Conservation (phyloP, 768 basidiomycete species). For the Porphyrellus cyaneotinctus region DNA sequence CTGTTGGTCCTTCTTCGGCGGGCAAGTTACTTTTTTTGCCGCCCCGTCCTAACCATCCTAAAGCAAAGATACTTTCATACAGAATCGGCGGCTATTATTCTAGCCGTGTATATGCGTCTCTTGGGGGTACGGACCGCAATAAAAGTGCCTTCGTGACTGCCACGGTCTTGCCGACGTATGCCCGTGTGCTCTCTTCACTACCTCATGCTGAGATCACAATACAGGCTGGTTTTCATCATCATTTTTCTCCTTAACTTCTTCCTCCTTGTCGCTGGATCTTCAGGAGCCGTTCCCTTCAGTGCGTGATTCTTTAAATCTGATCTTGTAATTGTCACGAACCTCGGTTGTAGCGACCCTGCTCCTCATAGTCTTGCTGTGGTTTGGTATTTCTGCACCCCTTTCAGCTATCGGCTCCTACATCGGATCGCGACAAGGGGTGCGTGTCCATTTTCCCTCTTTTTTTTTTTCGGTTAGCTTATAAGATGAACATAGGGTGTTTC, state of each 20-base stretch:
- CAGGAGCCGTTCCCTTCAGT: conserved; percentile 96
- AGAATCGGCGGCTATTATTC: conserved; percentile 90
- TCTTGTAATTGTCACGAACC: background rate
- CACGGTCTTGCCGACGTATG: conserved; percentile 81
- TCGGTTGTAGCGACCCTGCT: conserved; percentile 66
- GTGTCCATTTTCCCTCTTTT: conserved; percentile 19
- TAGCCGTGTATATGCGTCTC: conserved; percentile 71
- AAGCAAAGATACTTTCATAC: background rate
- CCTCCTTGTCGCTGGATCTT: conserved; percentile 78
- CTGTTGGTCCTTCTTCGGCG: conserved; percentile 91
- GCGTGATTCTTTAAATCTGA: conserved; percentile 12
- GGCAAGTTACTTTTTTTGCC: conserved; percentile 39
- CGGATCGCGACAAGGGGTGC: conserved; percentile 82
- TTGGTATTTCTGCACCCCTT: conserved; percentile 88
- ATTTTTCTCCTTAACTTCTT: conserved; percentile 92
- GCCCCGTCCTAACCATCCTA: background rate
- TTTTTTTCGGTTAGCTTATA: conserved; percentile 6
- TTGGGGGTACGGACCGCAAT: conserved; percentile 67
- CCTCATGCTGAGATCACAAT: conserved; percentile 7
- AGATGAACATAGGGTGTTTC: conserved; percentile 48
- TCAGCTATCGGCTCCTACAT: conserved; percentile 83
- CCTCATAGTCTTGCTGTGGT: conserved; percentile 83
- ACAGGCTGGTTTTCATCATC: conserved; percentile 73
- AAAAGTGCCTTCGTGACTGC: conserved; percentile 88
- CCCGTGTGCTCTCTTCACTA: background rate